Percentiles rank a stretch among this genome's conserved stretches.
phyloP scores from a whole-genome alignment of 768 basidiomycete genomes.

The Lactarius psammicola region DNA sequence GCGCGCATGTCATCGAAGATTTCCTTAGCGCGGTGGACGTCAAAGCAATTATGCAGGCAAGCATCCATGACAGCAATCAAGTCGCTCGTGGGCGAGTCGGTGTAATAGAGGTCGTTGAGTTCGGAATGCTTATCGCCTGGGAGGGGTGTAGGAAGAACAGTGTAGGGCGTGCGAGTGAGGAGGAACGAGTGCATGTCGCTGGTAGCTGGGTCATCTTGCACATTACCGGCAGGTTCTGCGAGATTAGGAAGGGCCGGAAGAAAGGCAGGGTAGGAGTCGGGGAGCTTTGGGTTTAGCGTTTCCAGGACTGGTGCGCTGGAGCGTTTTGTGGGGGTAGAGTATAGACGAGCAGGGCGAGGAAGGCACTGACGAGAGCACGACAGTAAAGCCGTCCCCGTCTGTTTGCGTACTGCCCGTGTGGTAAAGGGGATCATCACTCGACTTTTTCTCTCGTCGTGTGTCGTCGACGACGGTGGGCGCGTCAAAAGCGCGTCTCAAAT shows the following conservation, averaged over 20 bases:
- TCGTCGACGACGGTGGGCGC: background rate
- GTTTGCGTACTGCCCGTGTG: slow-evolving; percentile 29
- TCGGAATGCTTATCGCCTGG: slow-evolving; percentile 46
- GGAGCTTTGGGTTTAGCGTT: slow-evolving; percentile 41
- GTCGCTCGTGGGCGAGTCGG: slow-evolving; percentile 65
- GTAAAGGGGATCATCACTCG: slow-evolving; percentile 36
- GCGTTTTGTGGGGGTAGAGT: slow-evolving; percentile 62
- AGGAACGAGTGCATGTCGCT: slow-evolving; percentile 53
- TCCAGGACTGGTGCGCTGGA: slow-evolving; percentile 50
- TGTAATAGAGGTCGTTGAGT: slow-evolving; percentile 53
- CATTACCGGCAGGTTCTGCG: background rate
- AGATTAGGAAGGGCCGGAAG: slow-evolving; percentile 34
- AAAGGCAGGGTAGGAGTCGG: slow-evolving; percentile 42
- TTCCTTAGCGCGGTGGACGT: slow-evolving; percentile 70
- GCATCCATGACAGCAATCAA: slow-evolving; percentile 77
- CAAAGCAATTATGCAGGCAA: slow-evolving; percentile 72
- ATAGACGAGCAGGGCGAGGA: slow-evolving; percentile 66
- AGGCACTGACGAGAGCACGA: slow-evolving; percentile 64
- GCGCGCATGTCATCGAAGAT: slow-evolving; percentile 66
- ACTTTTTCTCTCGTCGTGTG: slow-evolving; percentile 1
- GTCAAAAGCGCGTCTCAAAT: slow-evolving; percentile 7
- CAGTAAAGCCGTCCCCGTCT: slow-evolving; percentile 45
- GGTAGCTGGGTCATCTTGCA: slow-evolving; percentile 23
- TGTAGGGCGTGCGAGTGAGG: slow-evolving; percentile 46
- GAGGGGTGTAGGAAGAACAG: slow-evolving; percentile 65